Percentiles rank a stretch among this genome's conserved stretches.
These are phyloP conservation scores for Ambrosia trifida DNA, from an alignment of 129 eudicot species.

Conservation along the genomic window DNA sequence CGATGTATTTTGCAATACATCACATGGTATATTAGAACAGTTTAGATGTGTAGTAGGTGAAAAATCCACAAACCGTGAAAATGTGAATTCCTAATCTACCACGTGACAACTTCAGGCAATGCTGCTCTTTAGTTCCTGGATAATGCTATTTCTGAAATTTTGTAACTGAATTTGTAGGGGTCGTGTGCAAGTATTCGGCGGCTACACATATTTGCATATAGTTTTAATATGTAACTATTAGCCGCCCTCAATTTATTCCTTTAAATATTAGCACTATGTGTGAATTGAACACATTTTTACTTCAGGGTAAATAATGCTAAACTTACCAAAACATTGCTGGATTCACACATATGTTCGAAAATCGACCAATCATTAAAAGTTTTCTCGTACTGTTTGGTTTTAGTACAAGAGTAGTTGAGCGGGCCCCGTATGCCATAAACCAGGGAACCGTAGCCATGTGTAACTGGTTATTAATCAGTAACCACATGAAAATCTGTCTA, in stretches of 20 bases:
- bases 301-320: conserved; percentile 30
- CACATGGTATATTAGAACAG: conserved; percentile 1
- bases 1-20: no score
- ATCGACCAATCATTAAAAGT: conserved; percentile 30
- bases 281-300: conserved; percentile 23
- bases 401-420: conserved; percentile 34
- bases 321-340: conserved; percentile 29
- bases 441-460: conserved; percentile 27
- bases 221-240: conserved; percentile 14
- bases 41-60: conserved; percentile 1
- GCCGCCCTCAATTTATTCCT: conserved; percentile 14
- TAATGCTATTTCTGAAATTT: conserved; percentile 1
- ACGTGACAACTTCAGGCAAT: not conserved
- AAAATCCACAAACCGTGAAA: not conserved
- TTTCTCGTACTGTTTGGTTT: conserved; percentile 15
- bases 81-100: conserved; percentile 17
- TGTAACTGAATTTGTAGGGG: conserved; percentile 19
- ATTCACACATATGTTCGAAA: conserved; percentile 22
- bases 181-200: conserved; percentile 5
- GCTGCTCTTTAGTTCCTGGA: conserved; percentile 1
- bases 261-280: conserved; percentile 26
- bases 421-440: conserved; percentile 35
- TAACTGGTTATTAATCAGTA: conserved; percentile 26
- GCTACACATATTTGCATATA: conserved; percentile 17
- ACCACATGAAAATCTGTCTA: conserved; percentile 25